Base-by-base conservation (phyloP, 495 filamentous ascomycete genomes). In the Daldinia decipiens region DNA sequence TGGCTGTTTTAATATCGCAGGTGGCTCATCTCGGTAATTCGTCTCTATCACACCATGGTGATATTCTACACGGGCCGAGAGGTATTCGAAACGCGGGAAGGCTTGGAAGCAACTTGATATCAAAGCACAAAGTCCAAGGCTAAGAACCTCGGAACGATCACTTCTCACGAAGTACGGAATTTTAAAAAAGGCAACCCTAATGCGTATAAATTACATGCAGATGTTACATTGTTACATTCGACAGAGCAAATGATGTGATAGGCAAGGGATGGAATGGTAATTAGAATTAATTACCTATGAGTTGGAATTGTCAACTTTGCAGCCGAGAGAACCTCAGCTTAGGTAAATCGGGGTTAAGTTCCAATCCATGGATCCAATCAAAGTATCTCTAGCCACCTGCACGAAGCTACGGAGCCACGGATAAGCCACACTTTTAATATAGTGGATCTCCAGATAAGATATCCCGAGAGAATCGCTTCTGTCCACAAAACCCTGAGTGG, bases 401-500 rank as follows among this genome's bases (percentile, higher is more conserved):
- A n/a, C 43, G n/a, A 3, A 19, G 21, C 21, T 2, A 24, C 21
- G 21, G 21, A 45, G 17, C 40, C 43, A 47, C 43, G 8, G 11
- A 21, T 24, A 5, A 47, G 43, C 43, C 43, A 47, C 43, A 47
- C 0, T 47, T 3, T n/a, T n/a, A n/a, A 0, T 4, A 47, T 8
- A 27, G 26, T 17, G n/a, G 17, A 12, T 29, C 21, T 29, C 3
- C 5, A 26, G 45, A 26, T 51, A 51, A 21, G 24, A 26, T 29
- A 26, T 17, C 57, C 6, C 27, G 15, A 32, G 36, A 43, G 24
- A 26, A 59, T 70, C 66, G 61, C 67, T 59, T 65, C 51, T 45
- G 8, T 53, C 4, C 19, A 15, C 26, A 52, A 50, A 71, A 31
- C 69, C 69, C 69, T 72, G 17, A 24, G 54, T 72, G 69, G 69